These are phyloP conservation scores for Hypocreales sp. DNA, from an alignment of 2,329 filamentous ascomycete genomes.

Conservation along the genomic window DNA sequence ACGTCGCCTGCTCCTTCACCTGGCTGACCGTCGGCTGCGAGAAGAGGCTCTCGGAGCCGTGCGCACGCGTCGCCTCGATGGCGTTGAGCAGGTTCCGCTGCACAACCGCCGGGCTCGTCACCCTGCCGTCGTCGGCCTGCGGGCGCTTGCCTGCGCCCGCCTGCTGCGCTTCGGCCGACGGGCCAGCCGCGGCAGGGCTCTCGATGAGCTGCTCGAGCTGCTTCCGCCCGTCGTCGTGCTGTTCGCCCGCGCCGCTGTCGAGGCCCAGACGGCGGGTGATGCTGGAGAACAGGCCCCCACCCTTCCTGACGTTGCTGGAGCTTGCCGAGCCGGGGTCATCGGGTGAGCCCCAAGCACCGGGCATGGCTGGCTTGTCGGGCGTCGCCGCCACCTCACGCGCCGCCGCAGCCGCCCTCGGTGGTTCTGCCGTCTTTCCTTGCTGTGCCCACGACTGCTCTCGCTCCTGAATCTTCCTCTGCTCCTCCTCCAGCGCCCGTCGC, in stretches of 20 bases:
- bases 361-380: conserved; percentile 41
- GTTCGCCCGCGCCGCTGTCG: conserved; percentile 30
- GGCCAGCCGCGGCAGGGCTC: conserved; percentile 9
- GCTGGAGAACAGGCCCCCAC: conserved; percentile 50
- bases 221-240: conserved; percentile 24
- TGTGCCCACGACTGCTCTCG: conserved; percentile 28
- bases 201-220: conserved; percentile 28
- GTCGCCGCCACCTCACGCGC: conserved; percentile 23
- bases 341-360: conserved; percentile 60
- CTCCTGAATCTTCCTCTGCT: conserved; percentile 51
- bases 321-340: conserved; percentile 24
- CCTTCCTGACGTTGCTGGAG: conserved; percentile 21
- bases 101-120: conserved; percentile 44
- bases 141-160: conserved; percentile 1
- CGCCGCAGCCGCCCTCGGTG: conserved; percentile 14
- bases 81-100: conserved; percentile 63
- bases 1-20: conserved; percentile 69
- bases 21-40: conserved; percentile 53
- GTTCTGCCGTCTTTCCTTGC: conserved; percentile 15
- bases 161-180: background rate
- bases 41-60: conserved; percentile 61
- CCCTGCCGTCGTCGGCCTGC: conserved; percentile 31
- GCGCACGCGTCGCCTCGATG: conserved; percentile 61
- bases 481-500: conserved; percentile 56
- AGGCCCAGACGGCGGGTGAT: conserved; percentile 55